A percentile compares a stretch with the other conserved stretches of the same genome.
Evolutionary conservation across 1,284 basidiomycete species (phyloP).

Genomic region (Ceratobasidium sp.): DNA sequence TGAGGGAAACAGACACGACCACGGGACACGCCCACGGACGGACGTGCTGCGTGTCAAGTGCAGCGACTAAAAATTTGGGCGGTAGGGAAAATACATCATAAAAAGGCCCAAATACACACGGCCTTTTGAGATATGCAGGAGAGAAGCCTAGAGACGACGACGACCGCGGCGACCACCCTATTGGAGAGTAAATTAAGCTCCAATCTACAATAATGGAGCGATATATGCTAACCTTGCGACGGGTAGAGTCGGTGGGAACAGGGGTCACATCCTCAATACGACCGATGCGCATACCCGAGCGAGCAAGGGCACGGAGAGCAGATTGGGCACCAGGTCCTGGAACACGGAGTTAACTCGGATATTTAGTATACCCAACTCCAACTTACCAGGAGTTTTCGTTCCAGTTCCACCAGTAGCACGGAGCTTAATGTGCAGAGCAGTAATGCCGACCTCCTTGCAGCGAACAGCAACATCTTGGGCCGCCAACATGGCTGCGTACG

Average conservation of each 20-base stretch:
- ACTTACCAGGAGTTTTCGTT: constrained; percentile 91
- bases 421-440: constrained; percentile 96
- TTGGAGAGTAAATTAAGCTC: constrained; percentile 12
- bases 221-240: constrained; percentile 77
- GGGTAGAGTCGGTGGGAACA: constrained; percentile 95
- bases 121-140: constrained; percentile 1
- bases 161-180: constrained; percentile 99
- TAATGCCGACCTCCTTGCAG: constrained; percentile 99
- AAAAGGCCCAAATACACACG: constrained; percentile 15
- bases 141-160: constrained; percentile 74
- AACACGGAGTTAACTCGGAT: not conserved
- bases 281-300: constrained; percentile 98
- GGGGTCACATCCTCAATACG: constrained; percentile 98
- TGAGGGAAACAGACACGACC: constrained; percentile 59
- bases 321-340: constrained; percentile 88
- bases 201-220: not conserved
- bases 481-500: constrained; percentile 99
- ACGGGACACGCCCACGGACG: constrained; percentile 64
- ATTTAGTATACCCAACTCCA: not conserved
- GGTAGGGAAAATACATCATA: constrained; percentile 15
- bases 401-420: constrained; percentile 98
- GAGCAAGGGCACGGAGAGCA: constrained; percentile 96
- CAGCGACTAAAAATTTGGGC: constrained; percentile 41
- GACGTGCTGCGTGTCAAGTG: constrained; percentile 43
- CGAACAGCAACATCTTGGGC: constrained; percentile 96